Base-by-base conservation (phyloP, 345 rosid species). In the Euphorbia peplus region DNA sequence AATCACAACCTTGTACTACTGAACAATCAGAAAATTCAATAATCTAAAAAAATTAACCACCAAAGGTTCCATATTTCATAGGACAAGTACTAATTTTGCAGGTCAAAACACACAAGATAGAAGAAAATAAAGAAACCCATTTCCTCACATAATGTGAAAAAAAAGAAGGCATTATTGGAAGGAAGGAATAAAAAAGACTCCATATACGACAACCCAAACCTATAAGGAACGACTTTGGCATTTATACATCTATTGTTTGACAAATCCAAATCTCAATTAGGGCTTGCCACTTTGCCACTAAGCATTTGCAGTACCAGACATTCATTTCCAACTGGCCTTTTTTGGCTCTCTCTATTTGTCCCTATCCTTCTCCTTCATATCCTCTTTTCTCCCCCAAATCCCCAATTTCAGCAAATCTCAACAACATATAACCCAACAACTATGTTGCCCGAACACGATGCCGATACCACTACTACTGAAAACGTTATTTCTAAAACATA, bases 311-410 rank as follows among this genome's bases (percentile, higher is more conserved):
- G 32, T 41, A 56, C 35, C 70, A 32, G 65, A 63, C 75, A 64
- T 64, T 44, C 52, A 71, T 71, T 64, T n/a, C 21, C 75, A 56
- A 64, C 64, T 47, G 68, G 41, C 15, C 28, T 50, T 32, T 47
- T 57, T 57, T 72, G 51, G 70, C 41, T n/a, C 39, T 47, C 39
- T 64, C 70, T 32, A 24, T 72, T 35, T 7, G 63, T 32, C 44
- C 58, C 37, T 18, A 16, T 56, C 32, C 50, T 42, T 12, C 26
- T 47, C n/a, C 19, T 47, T 28, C 37, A n/a, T 50, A 13, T 39
- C 13, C 26, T 39, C 16, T 2, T 47, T 13, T 46, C 22, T 67
- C n/a, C 51, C 11, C 30, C 25, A 22, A 26, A 65, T 47, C 32
- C 42, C 46, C 6, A 37, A 47, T 64, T 64, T 35, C 24, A 35